Evolutionary conservation across 2,329 filamentous ascomycete genomes (phyloP).

Genomic region (Talaromyces albobiverticillius): DNA sequence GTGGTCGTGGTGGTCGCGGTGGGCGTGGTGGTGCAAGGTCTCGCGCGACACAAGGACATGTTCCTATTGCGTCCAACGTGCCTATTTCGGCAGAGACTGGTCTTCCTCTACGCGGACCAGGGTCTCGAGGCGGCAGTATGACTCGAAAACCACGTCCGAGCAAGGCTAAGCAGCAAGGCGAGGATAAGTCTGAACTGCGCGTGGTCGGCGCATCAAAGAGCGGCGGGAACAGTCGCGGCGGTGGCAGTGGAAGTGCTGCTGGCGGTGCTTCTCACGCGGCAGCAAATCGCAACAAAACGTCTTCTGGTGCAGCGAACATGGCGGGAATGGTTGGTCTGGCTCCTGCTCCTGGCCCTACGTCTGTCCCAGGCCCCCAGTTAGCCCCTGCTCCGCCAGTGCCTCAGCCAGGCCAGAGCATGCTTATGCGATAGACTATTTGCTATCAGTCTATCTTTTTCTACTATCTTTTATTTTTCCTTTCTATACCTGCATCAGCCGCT

Average conservation of each 20-base stretch:
- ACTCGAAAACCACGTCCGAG: constrained; percentile 80
- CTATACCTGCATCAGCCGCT: not conserved
- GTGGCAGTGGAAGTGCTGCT: constrained; percentile 14
- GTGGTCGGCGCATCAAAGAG: constrained; percentile 22
- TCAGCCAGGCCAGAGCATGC: not conserved
- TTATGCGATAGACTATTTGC: not conserved
- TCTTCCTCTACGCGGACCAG: constrained; percentile 65
- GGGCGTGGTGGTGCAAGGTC: constrained; percentile 48
- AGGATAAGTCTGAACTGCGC: constrained; percentile 71
- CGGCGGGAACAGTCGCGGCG: constrained; percentile 24
- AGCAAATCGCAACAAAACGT: not conserved
- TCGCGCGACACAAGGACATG: constrained; percentile 65
- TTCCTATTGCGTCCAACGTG: constrained; percentile 72
- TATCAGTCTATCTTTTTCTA: not conserved
- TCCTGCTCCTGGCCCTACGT: constrained; percentile 7
- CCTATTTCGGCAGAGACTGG: constrained; percentile 88
- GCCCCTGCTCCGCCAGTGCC: constrained; percentile 17
- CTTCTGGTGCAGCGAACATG: not conserved
- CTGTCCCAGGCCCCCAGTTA: constrained; percentile 24
- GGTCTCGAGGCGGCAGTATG: constrained; percentile 71
- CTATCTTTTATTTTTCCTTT: not conserved
- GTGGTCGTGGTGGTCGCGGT: constrained; percentile 55
- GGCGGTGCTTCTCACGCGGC: constrained; percentile 7
- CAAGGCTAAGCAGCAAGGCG: constrained; percentile 79
- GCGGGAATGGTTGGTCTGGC: constrained; percentile 25